phyloP scores from a whole-genome alignment of 2,329 filamentous ascomycete species.

The Aspergillus oerlinghausenensis region DNA sequence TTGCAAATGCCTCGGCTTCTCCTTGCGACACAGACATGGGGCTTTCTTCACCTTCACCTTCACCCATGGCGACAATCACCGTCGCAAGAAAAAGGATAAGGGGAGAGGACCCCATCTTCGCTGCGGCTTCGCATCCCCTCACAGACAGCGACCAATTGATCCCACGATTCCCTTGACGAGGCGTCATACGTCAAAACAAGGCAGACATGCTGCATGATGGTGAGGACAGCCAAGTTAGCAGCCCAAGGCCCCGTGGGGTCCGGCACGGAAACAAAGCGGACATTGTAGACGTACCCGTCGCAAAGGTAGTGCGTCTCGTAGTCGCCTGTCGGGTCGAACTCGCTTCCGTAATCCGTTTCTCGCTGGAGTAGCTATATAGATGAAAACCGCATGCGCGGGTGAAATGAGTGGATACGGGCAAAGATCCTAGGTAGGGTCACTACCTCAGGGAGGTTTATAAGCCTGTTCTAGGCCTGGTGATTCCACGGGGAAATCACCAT shows the following conservation, averaged over 20 bases:
- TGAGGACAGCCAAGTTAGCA: no score
- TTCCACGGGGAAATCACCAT: no score
- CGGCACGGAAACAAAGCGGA: background rate
- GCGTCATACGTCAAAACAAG: slow-evolving; percentile 1
- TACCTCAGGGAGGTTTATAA: no score
- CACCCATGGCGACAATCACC: slow-evolving; percentile 1
- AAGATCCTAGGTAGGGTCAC: background rate
- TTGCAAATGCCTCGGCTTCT: slow-evolving; percentile 10
- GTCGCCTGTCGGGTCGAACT: slow-evolving; percentile 1
- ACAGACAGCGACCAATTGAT: background rate
- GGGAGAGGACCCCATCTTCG: background rate
- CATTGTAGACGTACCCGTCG: background rate
- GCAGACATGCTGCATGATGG: slow-evolving; percentile 1
- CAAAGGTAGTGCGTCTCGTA: background rate
- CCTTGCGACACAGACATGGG: background rate
- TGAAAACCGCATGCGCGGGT: background rate
- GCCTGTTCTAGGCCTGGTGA: no score
- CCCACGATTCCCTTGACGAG: slow-evolving; percentile 2
- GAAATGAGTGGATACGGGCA: background rate
- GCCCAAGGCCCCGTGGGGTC: background rate
- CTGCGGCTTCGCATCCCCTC: slow-evolving; percentile 1
- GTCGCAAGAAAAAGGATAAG: slow-evolving; percentile 1
- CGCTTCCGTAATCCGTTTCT: background rate
- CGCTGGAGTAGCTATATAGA: slow-evolving; percentile 2
- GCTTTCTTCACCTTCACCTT: background rate